phyloP scores from a whole-genome alignment of 306 rosid genomes.

The Dryas drummondii region DNA sequence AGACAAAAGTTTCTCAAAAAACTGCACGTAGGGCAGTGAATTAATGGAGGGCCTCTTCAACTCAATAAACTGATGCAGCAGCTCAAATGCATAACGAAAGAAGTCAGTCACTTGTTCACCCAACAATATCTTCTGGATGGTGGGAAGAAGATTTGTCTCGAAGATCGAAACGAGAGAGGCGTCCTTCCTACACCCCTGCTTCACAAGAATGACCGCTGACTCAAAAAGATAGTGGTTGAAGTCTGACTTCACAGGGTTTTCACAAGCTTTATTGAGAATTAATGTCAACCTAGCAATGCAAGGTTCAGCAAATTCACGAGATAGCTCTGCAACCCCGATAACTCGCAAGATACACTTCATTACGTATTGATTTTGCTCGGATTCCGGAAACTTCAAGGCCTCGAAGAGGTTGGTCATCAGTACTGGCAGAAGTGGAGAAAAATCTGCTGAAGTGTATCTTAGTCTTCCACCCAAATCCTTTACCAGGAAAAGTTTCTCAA shows the following conservation, averaged over 20 bases:
- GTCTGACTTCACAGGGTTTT: conserved; percentile 83
- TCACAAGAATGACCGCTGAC: conserved; percentile 84
- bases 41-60: conserved; percentile 35
- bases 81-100: conserved; percentile 92
- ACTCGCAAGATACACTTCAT: conserved; percentile 97
- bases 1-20: conserved; percentile 76
- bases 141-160: conserved; percentile 74
- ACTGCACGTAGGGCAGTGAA: conserved; percentile 71
- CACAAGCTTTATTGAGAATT: conserved; percentile 77
- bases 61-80: conserved; percentile 88
- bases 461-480: conserved; percentile 69
- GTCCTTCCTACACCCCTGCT: conserved; percentile 75
- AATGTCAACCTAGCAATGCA: conserved; percentile 66
- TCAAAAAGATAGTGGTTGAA: conserved; percentile 92
- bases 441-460: conserved; percentile 59
- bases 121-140: conserved; percentile 65
- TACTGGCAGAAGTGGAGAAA: conserved; percentile 53
- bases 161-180: conserved; percentile 65
- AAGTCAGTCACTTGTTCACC: conserved; percentile 80
- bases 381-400: conserved; percentile 75
- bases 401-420: conserved; percentile 87
- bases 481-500: conserved; percentile 87
- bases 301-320: conserved; percentile 60
- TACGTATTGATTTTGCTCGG: conserved; percentile 89
- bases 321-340: conserved; percentile 79